phyloP scores from a whole-genome alignment of 2,329 filamentous ascomycete species.

The Phialocephala sp. region DNA sequence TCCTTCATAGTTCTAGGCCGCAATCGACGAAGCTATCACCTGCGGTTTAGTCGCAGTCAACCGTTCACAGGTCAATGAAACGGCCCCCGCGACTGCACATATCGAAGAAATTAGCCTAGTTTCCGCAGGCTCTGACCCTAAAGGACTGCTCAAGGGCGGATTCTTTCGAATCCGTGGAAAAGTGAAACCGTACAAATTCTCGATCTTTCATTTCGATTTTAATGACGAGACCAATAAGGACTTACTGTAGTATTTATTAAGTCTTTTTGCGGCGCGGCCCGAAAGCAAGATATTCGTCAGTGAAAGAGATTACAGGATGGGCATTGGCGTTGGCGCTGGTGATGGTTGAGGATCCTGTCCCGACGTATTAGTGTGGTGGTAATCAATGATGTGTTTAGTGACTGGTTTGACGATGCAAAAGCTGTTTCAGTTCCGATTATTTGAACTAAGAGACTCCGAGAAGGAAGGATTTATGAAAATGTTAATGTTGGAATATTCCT shows the following conservation, averaged over 20 bases:
- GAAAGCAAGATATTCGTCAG: neutral
- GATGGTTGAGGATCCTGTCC: constrained; percentile 5
- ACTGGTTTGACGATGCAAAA: neutral
- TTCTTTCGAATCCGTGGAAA: neutral
- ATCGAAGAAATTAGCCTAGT: neutral
- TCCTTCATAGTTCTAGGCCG: constrained; percentile 6
- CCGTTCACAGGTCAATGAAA: constrained; percentile 3
- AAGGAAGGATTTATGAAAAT: too few species aligned
- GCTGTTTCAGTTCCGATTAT: constrained; percentile 1
- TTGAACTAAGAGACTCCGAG: neutral
- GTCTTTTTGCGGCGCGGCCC: neutral
- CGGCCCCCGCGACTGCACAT: neutral
- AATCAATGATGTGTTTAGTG: neutral
- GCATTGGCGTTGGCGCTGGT: neutral
- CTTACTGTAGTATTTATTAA: neutral
- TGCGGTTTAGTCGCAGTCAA: neutral
- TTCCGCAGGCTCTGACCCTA: constrained; percentile 7
- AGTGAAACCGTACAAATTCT: neutral
- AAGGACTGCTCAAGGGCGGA: neutral
- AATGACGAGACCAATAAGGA: neutral
- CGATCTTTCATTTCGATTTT: constrained; percentile 9
- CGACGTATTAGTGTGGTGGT: neutral
- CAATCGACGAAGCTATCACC: constrained; percentile 1
- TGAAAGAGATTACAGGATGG: neutral
- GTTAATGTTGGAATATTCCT: too few species aligned